Percentiles rank a stretch among this genome's conserved stretches.
These are phyloP conservation scores for Ploettnerulaceae sp. DNA, from an alignment of 2,329 filamentous ascomycete species.

Conservation along the genomic window DNA sequence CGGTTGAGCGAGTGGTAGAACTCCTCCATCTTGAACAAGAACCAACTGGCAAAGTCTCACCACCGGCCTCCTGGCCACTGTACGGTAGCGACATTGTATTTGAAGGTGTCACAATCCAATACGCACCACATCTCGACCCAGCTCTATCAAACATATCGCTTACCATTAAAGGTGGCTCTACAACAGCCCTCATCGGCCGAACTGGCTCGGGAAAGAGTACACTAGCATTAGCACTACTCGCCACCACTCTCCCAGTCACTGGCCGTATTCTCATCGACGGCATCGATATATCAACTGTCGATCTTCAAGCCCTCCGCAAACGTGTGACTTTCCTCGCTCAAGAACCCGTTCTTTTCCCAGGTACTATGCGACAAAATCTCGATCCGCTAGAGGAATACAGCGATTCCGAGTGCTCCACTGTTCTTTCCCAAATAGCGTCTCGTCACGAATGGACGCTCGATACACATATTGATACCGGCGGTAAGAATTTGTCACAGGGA, in stretches of 20 bases:
- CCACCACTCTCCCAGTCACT: conserved; percentile 47
- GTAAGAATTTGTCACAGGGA: conserved; percentile 58
- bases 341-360: conserved; percentile 61
- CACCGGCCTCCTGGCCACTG: conserved; percentile 72
- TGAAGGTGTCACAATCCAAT: conserved; percentile 70
- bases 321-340: conserved; percentile 64
- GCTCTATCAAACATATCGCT: conserved; percentile 66
- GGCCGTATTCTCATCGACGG: conserved; percentile 56
- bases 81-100: conserved; percentile 70
- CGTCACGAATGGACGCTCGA: conserved; percentile 51
- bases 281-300: conserved; percentile 54
- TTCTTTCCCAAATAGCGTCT: conserved; percentile 49
- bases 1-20: conserved; percentile 80
- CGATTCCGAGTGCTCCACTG: conserved; percentile 48
- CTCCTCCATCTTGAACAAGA: conserved; percentile 76
- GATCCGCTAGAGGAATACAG: conserved; percentile 55
- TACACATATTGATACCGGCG: conserved; percentile 54
- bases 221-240: conserved; percentile 57
- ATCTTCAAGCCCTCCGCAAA: conserved; percentile 53
- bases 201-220: conserved; percentile 84
- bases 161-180: conserved; percentile 70
- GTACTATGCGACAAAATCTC: conserved; percentile 56
- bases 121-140: conserved; percentile 71
- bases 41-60: conserved; percentile 57
- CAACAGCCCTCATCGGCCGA: conserved; percentile 74